Conservation (phyloP, 2,329 filamentous ascomycete species). For the Fusarium piperis region DNA sequence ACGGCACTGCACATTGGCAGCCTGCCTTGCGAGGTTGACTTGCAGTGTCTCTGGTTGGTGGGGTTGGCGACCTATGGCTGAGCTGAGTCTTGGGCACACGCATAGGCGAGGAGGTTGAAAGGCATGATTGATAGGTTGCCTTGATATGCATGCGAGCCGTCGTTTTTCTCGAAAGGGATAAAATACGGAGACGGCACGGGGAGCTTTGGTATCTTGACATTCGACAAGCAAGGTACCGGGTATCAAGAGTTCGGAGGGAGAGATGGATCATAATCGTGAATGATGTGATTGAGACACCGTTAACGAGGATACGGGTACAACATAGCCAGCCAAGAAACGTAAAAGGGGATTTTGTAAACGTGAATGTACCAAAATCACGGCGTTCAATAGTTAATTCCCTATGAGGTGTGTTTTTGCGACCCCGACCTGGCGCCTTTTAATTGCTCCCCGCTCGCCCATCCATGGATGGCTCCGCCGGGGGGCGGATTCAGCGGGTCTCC, state of each 20-base stretch:
- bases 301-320: not conserved
- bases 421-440: not conserved
- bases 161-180: not conserved
- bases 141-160: not conserved
- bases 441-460: not conserved
- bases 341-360: not conserved
- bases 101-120: not conserved
- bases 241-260: not conserved
- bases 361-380: not conserved
- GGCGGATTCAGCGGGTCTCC: not conserved
- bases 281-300: not conserved
- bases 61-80: not conserved
- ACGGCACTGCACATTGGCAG: not conserved
- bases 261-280: not conserved
- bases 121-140: not conserved
- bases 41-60: not conserved
- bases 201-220: not conserved
- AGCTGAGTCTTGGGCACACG: not conserved
- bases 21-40: not conserved
- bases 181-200: not conserved
- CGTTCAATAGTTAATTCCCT: not conserved
- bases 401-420: not conserved
- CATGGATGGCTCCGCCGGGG: no score
- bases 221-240: not conserved
- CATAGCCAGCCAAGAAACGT: not conserved